These are phyloP conservation scores for Plasmopara muralis DNA, from an alignment of 352 stramenopile species.

Conservation along the genomic window DNA sequence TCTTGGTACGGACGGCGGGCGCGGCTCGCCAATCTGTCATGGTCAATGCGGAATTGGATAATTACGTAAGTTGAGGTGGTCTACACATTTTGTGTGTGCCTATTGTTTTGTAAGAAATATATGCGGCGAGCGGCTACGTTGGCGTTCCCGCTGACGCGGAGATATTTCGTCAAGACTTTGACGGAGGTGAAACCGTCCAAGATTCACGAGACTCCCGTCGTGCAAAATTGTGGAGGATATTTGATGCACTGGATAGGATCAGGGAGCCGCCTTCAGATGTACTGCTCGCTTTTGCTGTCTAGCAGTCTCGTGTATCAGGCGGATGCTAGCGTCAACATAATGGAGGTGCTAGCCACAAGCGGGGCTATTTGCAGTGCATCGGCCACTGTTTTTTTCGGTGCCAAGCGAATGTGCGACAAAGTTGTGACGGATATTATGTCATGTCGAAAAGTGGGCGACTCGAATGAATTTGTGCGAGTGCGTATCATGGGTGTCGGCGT, in stretches of 20 bases:
- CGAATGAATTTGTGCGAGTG: constrained; percentile 54
- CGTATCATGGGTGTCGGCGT: constrained; percentile 34
- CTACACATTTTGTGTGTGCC: neutral
- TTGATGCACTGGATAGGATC: constrained; percentile 56
- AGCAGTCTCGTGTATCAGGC: constrained; percentile 60
- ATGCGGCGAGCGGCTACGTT: constrained; percentile 8
- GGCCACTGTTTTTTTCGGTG: constrained; percentile 57
- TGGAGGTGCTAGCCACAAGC: constrained; percentile 39
- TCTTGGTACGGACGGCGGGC: constrained; percentile 5
- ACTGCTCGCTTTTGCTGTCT: constrained; percentile 56
- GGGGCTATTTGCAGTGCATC: constrained; percentile 64
- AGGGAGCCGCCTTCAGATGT: constrained; percentile 66
- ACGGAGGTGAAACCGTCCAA: constrained; percentile 31
- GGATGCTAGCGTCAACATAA: constrained; percentile 39
- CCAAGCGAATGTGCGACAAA: constrained; percentile 60
- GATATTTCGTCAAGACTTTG: constrained; percentile 20
- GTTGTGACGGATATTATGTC: constrained; percentile 68
- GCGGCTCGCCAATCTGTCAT: constrained; percentile 12
- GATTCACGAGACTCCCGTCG: constrained; percentile 47
- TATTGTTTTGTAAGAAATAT: neutral
- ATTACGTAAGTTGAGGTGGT: neutral
- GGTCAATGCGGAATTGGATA: neutral
- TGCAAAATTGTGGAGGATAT: constrained; percentile 38
- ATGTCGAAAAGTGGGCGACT: constrained; percentile 53
- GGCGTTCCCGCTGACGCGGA: constrained; percentile 3